These are phyloP conservation scores for Pythium phragmiticola DNA, from an alignment of 352 stramenopile genomes.

Conservation along the genomic window DNA sequence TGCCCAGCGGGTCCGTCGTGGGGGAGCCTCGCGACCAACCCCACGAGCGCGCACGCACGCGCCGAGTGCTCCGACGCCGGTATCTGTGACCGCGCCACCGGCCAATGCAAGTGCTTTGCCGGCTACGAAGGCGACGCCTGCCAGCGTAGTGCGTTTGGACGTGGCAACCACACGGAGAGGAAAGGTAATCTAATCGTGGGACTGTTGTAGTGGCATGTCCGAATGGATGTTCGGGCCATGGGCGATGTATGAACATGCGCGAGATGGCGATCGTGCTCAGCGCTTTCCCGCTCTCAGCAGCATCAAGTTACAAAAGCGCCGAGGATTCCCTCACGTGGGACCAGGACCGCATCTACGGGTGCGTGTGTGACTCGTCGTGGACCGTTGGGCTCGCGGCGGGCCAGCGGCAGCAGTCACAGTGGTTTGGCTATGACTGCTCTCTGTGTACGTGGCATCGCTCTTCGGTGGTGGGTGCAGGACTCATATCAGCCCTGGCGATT, in stretches of 20 bases:
- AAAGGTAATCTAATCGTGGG: not conserved
- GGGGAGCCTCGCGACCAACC: slow-evolving; percentile 44
- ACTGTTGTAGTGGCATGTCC: slow-evolving; percentile 33
- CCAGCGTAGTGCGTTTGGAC: slow-evolving; percentile 48
- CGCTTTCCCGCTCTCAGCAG: slow-evolving; percentile 55
- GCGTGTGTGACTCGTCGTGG: slow-evolving; percentile 80
- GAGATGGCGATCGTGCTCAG: slow-evolving; percentile 44
- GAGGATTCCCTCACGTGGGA: slow-evolving; percentile 66
- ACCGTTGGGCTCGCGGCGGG: slow-evolving; percentile 61
- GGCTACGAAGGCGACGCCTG: slow-evolving; percentile 75
- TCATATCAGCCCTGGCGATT: not conserved
- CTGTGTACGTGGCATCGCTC: slow-evolving; percentile 31
- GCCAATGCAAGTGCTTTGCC: slow-evolving; percentile 61
- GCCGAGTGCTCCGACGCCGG: slow-evolving; percentile 69
- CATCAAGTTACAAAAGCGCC: slow-evolving; percentile 55
- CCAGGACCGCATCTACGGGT: slow-evolving; percentile 72
- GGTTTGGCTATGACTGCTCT: slow-evolving; percentile 89
- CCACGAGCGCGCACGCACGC: slow-evolving; percentile 39
- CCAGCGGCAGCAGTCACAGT: slow-evolving; percentile 82
- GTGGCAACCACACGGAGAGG: too few relatives aligned
- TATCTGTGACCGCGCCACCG: slow-evolving; percentile 48
- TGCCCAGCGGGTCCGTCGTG: slow-evolving; percentile 71
- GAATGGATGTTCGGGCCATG: slow-evolving; percentile 71
- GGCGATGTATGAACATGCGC: slow-evolving; percentile 69
- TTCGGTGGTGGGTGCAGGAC: not conserved